Conservation (phyloP, 169 alveolate species). For the Plasmodium knowlesi region DNA sequence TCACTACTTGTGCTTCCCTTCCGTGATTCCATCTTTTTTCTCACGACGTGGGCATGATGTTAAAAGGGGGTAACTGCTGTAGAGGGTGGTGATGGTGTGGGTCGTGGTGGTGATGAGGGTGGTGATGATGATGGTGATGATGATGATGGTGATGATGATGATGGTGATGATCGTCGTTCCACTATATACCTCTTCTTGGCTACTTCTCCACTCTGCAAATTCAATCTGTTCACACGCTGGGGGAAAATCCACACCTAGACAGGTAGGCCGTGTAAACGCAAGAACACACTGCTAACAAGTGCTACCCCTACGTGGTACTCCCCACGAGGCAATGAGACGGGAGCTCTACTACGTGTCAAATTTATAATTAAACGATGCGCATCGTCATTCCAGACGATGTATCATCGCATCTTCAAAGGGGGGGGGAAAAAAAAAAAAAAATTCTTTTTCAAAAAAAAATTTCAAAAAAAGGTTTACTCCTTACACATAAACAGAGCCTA, state of each 20-base stretch:
- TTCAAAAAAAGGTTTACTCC: neutral
- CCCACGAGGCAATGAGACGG: neutral
- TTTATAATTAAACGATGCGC: neutral
- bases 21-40: slow-evolving; percentile 1
- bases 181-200: neutral
- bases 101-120: too few species aligned
- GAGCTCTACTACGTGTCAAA: neutral
- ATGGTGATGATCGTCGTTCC: neutral
- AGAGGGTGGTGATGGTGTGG: neutral
- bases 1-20: slow-evolving; percentile 1
- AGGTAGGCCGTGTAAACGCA: neutral
- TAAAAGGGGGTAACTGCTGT: neutral
- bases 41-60: neutral
- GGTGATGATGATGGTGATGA: too few species aligned
- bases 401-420: neutral
- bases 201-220: neutral
- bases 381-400: neutral
- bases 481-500: neutral
- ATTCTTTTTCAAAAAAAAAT: neutral
- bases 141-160: too few species aligned
- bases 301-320: neutral
- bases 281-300: neutral
- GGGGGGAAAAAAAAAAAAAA: neutral
- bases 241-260: neutral
- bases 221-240: neutral